phyloP scores from a whole-genome alignment of 164 flowering plant species.

The Aristolochia contorta region DNA sequence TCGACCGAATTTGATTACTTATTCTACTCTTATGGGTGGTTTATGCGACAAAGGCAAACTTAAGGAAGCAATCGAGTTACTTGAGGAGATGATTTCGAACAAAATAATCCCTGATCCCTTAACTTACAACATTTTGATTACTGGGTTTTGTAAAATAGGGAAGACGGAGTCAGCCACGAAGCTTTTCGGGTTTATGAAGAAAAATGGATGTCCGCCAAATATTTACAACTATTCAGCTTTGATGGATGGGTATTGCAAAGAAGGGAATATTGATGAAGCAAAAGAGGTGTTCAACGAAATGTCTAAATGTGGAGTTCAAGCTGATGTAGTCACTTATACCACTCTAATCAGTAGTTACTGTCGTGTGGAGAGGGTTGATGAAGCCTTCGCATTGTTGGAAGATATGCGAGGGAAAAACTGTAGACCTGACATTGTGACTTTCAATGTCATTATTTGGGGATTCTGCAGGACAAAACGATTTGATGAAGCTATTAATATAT shows the following conservation, averaged over 20 bases:
- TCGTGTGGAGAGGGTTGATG: constrained; percentile 38
- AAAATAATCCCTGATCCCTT: constrained; percentile 66
- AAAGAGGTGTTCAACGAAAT: constrained; percentile 50
- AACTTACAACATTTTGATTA: constrained; percentile 65
- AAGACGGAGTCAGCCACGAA: constrained; percentile 61
- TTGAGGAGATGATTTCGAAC: constrained; percentile 81
- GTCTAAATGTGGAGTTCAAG: constrained; percentile 42
- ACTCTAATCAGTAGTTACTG: constrained; percentile 53
- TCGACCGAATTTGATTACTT: constrained; percentile 69
- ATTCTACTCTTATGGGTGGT: constrained; percentile 77
- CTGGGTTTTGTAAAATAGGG: constrained; percentile 70
- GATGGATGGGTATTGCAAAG: constrained; percentile 75
- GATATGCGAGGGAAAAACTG: constrained; percentile 62
- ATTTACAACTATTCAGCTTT: constrained; percentile 57
- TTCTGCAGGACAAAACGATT: constrained; percentile 52
- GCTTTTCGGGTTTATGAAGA: constrained; percentile 70
- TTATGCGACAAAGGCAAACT: constrained; percentile 48
- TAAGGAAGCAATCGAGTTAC: constrained; percentile 65
- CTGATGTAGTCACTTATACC: constrained; percentile 66
- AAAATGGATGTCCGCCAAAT: constrained; percentile 68
- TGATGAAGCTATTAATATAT: constrained; percentile 60
- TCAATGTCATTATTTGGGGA: constrained; percentile 62
- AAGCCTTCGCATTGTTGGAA: constrained; percentile 49
- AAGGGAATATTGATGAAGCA: constrained; percentile 57
- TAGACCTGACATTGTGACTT: constrained; percentile 56